Evolutionary conservation across 441 rosid species (phyloP).

Genomic region (Populus hybrid): DNA sequence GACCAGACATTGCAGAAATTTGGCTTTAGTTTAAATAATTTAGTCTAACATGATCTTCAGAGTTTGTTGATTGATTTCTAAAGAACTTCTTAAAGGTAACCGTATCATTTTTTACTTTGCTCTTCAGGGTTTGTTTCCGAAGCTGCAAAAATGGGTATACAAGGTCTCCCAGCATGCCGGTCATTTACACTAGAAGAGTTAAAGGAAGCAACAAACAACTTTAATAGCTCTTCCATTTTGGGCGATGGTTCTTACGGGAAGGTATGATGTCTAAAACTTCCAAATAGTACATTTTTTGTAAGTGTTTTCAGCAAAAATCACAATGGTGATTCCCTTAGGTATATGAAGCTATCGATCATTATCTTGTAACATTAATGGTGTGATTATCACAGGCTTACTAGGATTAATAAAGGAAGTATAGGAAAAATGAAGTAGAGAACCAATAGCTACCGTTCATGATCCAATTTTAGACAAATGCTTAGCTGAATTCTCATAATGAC

Average conservation of each 20-base stretch:
- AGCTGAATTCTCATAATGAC: no score
- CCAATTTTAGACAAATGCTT: not conserved
- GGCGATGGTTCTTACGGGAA: conserved; percentile 53
- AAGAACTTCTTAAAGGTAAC: not conserved
- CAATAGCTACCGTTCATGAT: not conserved
- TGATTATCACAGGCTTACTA: not conserved
- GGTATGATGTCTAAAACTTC: conserved; percentile 25
- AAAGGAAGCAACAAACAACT: conserved; percentile 44
- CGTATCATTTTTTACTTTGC: conserved; percentile 2
- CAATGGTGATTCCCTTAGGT: not conserved
- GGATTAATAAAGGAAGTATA: not conserved
- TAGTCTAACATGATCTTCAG: not conserved
- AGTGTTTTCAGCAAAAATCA: not conserved
- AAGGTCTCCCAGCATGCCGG: conserved; percentile 39
- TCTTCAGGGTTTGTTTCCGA: conserved; percentile 38
- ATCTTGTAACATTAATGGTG: not conserved
- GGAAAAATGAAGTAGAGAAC: not conserved
- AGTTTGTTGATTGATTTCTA: not conserved
- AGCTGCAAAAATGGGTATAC: conserved; percentile 33
- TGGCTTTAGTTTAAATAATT: not conserved
- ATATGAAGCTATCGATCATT: not conserved
- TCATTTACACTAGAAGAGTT: conserved; percentile 45
- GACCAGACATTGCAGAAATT: not conserved
- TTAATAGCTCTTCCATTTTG: conserved; percentile 30
- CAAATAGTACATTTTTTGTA: not conserved